Evolutionary conservation across 2,329 filamentous ascomycete genomes (phyloP).

Genomic region (Colletotrichum eremochloae): DNA sequence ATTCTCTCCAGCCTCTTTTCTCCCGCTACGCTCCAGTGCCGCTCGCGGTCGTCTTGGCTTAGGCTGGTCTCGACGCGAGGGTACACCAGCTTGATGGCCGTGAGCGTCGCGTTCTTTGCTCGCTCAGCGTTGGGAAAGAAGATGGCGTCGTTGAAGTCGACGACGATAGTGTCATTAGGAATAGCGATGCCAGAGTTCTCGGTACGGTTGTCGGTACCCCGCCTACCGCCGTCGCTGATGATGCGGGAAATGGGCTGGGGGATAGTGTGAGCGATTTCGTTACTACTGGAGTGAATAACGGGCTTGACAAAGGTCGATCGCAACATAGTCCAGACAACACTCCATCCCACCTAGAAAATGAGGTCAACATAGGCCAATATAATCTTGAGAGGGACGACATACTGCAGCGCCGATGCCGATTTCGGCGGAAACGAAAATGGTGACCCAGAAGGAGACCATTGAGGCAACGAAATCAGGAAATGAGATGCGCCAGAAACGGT

Average conservation of each 20-base stretch:
- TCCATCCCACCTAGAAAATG: conserved; percentile 65
- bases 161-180: conserved; percentile 66
- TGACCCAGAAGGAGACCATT: conserved; percentile 75
- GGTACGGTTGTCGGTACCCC: conserved; percentile 48
- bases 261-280: conserved; percentile 14
- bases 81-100: conserved; percentile 60
- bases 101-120: conserved; percentile 53
- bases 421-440: conserved; percentile 71
- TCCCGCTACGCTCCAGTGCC: conserved; percentile 68
- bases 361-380: not conserved
- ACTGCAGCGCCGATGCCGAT: conserved; percentile 69
- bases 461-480: conserved; percentile 74
- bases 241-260: conserved; percentile 60
- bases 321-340: conserved; percentile 71
- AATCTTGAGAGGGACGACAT: not conserved
- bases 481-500: conserved; percentile 74
- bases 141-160: conserved; percentile 68
- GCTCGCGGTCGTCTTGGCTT: conserved; percentile 51
- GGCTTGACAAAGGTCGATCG: conserved; percentile 49
- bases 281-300: conserved; percentile 33
- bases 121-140: conserved; percentile 73
- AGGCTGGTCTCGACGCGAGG: conserved; percentile 46
- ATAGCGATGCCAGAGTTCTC: conserved; percentile 45
- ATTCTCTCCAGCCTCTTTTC: conserved; percentile 62
- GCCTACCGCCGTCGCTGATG: conserved; percentile 46